Conservation (phyloP, 202 grass and related monocot species). For the Hordeum pubiflorum region DNA sequence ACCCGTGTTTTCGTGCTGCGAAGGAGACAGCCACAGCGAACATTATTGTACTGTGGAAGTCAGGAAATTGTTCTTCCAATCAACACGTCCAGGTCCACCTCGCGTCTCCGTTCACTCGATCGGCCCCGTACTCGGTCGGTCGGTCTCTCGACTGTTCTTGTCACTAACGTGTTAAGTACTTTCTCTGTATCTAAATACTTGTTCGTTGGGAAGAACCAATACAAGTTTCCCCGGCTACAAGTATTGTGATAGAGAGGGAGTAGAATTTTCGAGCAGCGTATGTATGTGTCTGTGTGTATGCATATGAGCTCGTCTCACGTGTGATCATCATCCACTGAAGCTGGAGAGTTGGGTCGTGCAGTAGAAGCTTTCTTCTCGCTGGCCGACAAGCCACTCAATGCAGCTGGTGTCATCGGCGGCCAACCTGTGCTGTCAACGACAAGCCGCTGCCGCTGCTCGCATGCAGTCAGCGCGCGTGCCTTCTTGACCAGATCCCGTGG, state of each 20-base stretch:
- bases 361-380: background rate
- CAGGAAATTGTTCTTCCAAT: background rate
- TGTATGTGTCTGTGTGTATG: background rate
- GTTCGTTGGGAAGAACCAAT: no score
- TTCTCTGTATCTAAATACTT: no score
- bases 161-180: background rate
- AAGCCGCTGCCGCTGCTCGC: background rate
- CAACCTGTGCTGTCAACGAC: background rate
- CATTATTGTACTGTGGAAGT: background rate
- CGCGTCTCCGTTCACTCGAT: background rate
- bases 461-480: background rate
- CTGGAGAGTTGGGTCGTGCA: background rate
- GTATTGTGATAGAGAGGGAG: no score
- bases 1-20: background rate
- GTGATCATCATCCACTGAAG: background rate
- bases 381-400: background rate
- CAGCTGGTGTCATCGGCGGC: background rate
- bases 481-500: conserved; percentile 5
- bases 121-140: background rate
- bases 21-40: background rate
- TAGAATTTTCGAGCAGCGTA: background rate
- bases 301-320: background rate
- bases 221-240: no score
- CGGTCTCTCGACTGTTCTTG: background rate
- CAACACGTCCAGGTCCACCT: background rate